Evolutionary conservation across 2,329 filamentous ascomycete genomes (phyloP).

Genomic region (Trichophyton benhamiae): DNA sequence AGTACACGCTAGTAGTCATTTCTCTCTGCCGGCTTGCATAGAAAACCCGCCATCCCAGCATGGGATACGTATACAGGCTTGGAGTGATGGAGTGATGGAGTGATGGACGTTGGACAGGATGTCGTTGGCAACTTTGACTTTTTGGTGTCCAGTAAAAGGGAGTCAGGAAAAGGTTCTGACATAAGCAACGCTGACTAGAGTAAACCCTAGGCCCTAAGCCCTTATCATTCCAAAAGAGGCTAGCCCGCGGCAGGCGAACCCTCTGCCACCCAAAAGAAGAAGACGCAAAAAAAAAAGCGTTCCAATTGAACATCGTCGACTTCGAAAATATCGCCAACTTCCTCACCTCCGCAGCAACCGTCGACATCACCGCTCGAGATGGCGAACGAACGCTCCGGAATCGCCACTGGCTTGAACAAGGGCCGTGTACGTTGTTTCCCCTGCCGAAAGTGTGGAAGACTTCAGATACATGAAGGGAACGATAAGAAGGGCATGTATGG

Average conservation of each 20-base stretch:
- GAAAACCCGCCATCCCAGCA: no score
- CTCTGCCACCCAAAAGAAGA: slow-evolving; percentile 19
- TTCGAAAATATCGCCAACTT: slow-evolving; percentile 11
- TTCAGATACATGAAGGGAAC: background rate
- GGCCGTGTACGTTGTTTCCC: slow-evolving; percentile 48
- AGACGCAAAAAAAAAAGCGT: background rate
- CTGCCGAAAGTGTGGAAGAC: background rate
- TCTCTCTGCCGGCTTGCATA: no score
- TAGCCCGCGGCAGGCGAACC: slow-evolving; percentile 5
- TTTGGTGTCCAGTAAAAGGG: background rate
- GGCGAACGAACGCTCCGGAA: slow-evolving; percentile 41
- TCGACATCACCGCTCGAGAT: slow-evolving; percentile 30
- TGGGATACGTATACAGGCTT: no score
- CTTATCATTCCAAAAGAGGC: slow-evolving; percentile 25
- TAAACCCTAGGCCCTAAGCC: slow-evolving; percentile 29
- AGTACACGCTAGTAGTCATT: no score
- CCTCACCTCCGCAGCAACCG: slow-evolving; percentile 10
- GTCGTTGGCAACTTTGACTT: background rate
- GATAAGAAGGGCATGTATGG: background rate
- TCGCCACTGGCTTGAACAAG: slow-evolving; percentile 51
- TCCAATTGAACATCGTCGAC: slow-evolving; percentile 4
- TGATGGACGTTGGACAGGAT: background rate
- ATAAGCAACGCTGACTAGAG: background rate
- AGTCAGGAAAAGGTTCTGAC: background rate
- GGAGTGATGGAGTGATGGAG: no score